Evolutionary conservation across 2,329 filamentous ascomycete species (phyloP).

Genomic region (Moelleriella libera): DNA sequence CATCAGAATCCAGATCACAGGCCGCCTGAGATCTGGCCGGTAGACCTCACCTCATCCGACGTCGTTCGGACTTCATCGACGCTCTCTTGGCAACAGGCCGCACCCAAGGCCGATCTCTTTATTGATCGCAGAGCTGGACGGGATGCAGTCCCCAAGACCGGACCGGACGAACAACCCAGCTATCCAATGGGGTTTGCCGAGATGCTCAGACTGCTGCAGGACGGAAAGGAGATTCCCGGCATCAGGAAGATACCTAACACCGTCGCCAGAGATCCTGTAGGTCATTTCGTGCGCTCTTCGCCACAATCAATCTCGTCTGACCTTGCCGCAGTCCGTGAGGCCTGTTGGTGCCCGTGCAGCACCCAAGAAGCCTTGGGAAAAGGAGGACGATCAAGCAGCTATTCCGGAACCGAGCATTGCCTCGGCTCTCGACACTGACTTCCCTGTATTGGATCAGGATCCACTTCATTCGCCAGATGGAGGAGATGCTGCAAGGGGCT

Average conservation of each 20-base stretch:
- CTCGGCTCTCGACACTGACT: constrained; percentile 18
- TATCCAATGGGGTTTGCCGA: constrained; percentile 77
- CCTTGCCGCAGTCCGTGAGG: constrained; percentile 24
- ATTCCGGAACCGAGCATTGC: constrained; percentile 8
- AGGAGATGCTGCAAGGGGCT: neutral
- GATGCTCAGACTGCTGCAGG: constrained; percentile 73
- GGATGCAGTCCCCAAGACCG: constrained; percentile 7
- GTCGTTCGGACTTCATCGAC: constrained; percentile 1
- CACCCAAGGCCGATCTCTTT: constrained; percentile 31
- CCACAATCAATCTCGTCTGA: neutral
- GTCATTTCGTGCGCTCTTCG: constrained; percentile 7
- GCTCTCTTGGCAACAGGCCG: constrained; percentile 33
- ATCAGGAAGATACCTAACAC: constrained; percentile 79
- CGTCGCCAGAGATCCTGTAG: constrained; percentile 56
- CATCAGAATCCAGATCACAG: constrained; percentile 17
- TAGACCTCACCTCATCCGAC: constrained; percentile 10
- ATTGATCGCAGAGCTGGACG: constrained; percentile 22
- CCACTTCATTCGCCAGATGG: neutral
- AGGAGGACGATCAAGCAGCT: constrained; percentile 17
- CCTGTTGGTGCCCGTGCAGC: constrained; percentile 32
- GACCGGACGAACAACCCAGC: constrained; percentile 36
- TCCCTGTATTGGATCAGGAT: constrained; percentile 19
- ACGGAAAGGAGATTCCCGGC: constrained; percentile 70
- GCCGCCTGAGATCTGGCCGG: constrained; percentile 21
- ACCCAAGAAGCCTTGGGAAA: constrained; percentile 68